Conservation (phyloP, 305 asterid genomes). For the Fraxinus latifolia region DNA sequence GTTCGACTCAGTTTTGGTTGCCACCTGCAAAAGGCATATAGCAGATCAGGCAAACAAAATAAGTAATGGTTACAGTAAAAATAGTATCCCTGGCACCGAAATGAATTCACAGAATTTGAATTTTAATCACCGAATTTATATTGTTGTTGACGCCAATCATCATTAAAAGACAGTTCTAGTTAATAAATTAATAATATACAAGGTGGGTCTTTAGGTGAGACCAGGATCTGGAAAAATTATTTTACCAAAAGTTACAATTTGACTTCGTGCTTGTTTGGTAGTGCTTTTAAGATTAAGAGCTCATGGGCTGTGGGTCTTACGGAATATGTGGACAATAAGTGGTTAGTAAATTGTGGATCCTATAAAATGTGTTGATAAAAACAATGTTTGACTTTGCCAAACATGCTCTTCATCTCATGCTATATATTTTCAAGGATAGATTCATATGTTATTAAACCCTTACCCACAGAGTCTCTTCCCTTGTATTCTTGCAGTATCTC, state of each 20-base stretch:
- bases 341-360: background rate
- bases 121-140: background rate
- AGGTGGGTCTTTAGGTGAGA: background rate
- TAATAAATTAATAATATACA: background rate
- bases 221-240: background rate
- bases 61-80: slow-evolving; percentile 14
- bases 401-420: background rate
- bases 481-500: background rate
- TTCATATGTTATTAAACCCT: background rate
- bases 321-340: background rate
- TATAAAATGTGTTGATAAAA: background rate
- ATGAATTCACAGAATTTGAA: slow-evolving; percentile 8
- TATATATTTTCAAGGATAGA: background rate
- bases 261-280: background rate
- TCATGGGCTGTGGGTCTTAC: background rate
- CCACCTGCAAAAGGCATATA: slow-evolving; percentile 56
- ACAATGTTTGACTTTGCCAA: background rate
- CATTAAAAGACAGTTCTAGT: background rate
- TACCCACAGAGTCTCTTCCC: background rate
- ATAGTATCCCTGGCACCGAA: slow-evolving; percentile 11
- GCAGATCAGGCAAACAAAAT: slow-evolving; percentile 23
- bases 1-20: slow-evolving; percentile 93
- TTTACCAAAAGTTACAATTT: background rate
- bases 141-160: background rate
- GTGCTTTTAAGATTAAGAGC: background rate